Percentiles rank a stretch among this genome's conserved stretches.
phyloP scores from a whole-genome alignment of 1,139 yeast species.

The Protomyces macrosporus region DNA sequence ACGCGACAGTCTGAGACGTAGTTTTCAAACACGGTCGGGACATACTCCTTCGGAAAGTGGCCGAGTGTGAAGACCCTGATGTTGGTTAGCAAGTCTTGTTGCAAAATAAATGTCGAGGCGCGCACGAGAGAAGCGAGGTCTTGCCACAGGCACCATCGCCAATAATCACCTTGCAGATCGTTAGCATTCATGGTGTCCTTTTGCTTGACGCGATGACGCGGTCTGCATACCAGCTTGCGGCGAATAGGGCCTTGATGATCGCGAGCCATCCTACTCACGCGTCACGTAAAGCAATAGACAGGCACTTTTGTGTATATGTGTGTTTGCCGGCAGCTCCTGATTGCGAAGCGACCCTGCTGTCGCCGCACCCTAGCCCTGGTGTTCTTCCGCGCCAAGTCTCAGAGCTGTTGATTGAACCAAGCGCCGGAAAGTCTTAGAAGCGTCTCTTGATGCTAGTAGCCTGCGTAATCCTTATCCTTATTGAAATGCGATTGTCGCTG shows the following conservation, averaged over 20 bases:
- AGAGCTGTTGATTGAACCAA: too few relatives aligned
- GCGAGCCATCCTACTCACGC: neutral
- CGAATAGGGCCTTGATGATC: neutral
- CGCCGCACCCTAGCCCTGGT: too few relatives aligned
- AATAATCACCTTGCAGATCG: slow-evolving; percentile 59
- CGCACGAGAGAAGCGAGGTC: slow-evolving; percentile 67
- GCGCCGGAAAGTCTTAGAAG: too few relatives aligned
- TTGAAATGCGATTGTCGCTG: too few relatives aligned
- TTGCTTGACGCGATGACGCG: neutral
- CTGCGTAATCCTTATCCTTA: too few relatives aligned
- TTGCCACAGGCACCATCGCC: slow-evolving; percentile 98
- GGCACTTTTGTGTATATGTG: too few relatives aligned
- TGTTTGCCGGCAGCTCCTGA: too few relatives aligned
- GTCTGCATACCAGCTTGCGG: neutral
- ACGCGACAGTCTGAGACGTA: slow-evolving; percentile 90
- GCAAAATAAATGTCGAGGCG: neutral
- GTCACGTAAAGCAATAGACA: neutral
- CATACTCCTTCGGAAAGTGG: slow-evolving; percentile 62
- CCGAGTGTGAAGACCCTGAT: slow-evolving; percentile 71
- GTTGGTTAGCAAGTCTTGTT: neutral
- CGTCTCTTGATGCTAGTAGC: too few relatives aligned
- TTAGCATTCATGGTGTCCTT: neutral
- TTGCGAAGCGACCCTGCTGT: too few relatives aligned
- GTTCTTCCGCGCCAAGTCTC: too few relatives aligned
- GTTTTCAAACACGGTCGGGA: slow-evolving; percentile 93